phyloP scores from a whole-genome alignment of 1,284 basidiomycete genomes.

The Naganishia sp. region DNA sequence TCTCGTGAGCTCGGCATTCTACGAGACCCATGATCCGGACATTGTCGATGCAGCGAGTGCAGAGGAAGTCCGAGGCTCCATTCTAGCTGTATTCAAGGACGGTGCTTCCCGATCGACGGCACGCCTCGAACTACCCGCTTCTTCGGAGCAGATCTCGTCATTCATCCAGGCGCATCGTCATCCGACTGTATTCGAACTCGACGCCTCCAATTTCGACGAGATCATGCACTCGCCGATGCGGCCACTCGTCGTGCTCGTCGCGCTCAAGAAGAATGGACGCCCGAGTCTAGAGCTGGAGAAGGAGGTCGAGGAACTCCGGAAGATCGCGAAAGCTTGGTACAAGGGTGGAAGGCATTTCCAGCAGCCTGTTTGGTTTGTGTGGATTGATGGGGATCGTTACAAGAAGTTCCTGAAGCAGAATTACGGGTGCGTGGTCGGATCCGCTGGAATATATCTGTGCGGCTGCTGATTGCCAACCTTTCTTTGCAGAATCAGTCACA shows the following conservation, averaged over 20 bases:
- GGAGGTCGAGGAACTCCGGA: slow-evolving; percentile 59
- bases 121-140: slow-evolving; percentile 45
- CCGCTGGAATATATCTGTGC: background rate
- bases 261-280: slow-evolving; percentile 45
- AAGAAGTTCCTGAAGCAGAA: slow-evolving; percentile 81
- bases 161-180: slow-evolving; percentile 71
- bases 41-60: slow-evolving; percentile 61
- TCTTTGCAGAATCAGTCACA: slow-evolving; percentile 54
- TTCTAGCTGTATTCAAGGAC: slow-evolving; percentile 75
- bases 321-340: slow-evolving; percentile 68
- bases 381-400: slow-evolving; percentile 81
- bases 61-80: slow-evolving; percentile 58
- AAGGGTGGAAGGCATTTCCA: slow-evolving; percentile 49
- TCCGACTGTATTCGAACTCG: slow-evolving; percentile 69
- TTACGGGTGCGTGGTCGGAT: slow-evolving; percentile 61
- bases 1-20: slow-evolving; percentile 58
- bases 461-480: background rate
- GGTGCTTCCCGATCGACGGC: slow-evolving; percentile 49
- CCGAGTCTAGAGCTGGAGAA: slow-evolving; percentile 52
- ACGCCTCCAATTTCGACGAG: slow-evolving; percentile 70
- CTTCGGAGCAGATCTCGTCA: slow-evolving; percentile 39
- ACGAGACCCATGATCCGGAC: slow-evolving; percentile 56
- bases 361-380: slow-evolving; percentile 74
- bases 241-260: slow-evolving; percentile 74
- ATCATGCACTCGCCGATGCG: slow-evolving; percentile 73